Evolutionary conservation across 2,329 filamentous ascomycete genomes (phyloP).

Genomic region (Fusarium drepaniforme): DNA sequence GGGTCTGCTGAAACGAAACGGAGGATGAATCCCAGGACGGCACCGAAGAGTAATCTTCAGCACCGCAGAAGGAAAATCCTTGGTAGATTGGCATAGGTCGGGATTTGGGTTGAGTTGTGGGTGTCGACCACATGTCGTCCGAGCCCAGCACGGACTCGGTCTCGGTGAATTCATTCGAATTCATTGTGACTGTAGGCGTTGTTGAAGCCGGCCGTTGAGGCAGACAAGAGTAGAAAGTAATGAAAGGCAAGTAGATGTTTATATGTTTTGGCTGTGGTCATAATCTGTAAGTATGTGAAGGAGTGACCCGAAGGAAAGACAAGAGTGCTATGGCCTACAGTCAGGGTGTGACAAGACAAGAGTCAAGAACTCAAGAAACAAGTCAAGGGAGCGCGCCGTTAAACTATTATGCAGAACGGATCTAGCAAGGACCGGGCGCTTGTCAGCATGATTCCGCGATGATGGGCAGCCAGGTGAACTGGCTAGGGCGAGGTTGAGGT

Average conservation of each 20-base stretch:
- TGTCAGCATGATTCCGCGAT: conserved; percentile 45
- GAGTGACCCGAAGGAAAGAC: conserved; percentile 37
- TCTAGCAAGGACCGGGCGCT: conserved; percentile 41
- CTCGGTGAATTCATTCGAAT: conserved; percentile 63
- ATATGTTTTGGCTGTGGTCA: conserved; percentile 41
- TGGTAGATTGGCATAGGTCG: conserved; percentile 72
- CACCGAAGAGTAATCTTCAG: conserved; percentile 64
- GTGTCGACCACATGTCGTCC: conserved; percentile 67
- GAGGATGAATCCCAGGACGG: conserved; percentile 70
- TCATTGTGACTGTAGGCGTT: conserved; percentile 58
- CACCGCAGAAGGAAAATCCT: conserved; percentile 70
- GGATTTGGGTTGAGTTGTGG: conserved; percentile 63
- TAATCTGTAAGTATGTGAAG: conserved; percentile 41
- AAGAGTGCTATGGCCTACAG: conserved; percentile 58
- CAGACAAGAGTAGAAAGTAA: conserved; percentile 57
- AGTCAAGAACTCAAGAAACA: conserved; percentile 58
- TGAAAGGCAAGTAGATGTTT: conserved; percentile 62
- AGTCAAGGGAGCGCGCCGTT: conserved; percentile 37
- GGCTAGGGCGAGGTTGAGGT: conserved; percentile 40
- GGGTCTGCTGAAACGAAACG: conserved; percentile 63
- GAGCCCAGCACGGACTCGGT: conserved; percentile 60
- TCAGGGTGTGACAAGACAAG: conserved; percentile 61
- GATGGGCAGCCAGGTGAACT: conserved; percentile 38
- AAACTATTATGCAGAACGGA: conserved; percentile 41
- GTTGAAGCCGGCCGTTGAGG: conserved; percentile 62